phyloP scores from a whole-genome alignment of 1,284 basidiomycete species.

The Leccinum glutinopallens region DNA sequence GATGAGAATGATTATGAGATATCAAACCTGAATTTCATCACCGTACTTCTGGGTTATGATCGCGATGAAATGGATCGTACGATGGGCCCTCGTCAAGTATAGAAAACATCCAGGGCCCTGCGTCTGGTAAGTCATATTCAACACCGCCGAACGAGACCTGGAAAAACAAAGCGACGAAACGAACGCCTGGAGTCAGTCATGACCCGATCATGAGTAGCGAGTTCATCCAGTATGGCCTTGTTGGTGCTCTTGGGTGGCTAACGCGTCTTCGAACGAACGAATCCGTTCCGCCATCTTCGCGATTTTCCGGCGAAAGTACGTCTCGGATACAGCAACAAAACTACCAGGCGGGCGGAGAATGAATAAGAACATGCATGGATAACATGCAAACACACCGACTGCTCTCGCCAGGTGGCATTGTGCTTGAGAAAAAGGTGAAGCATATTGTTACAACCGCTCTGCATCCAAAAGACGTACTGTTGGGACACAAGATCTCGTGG shows the following conservation, averaged over 20 bases:
- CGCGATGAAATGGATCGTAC: conserved; percentile 2
- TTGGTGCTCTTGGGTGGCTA: conserved; percentile 39
- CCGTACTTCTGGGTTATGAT: conserved; percentile 22
- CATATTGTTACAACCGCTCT: too few species aligned
- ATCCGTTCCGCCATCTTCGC: conserved; percentile 46
- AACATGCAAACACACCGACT: conserved; percentile 35
- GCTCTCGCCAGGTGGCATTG: too few species aligned
- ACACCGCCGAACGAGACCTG: conserved; percentile 36
- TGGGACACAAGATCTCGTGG: too few species aligned
- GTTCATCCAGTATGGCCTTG: conserved; percentile 18
- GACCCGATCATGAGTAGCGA: conserved; percentile 5
- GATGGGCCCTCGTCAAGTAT: conserved; percentile 14
- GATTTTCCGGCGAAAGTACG: conserved; percentile 48
- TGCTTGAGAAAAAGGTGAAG: too few species aligned
- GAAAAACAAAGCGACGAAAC: conserved; percentile 20
- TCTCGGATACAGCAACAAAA: conserved; percentile 34
- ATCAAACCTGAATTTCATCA: neutral
- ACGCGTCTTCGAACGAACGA: conserved; percentile 50
- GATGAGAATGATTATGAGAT: conserved; percentile 6
- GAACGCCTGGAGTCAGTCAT: conserved; percentile 32
- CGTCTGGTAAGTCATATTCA: conserved; percentile 41
- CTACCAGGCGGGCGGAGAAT: neutral
- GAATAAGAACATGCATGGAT: neutral
- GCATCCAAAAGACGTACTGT: too few species aligned
- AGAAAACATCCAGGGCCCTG: conserved; percentile 33